Base-by-base conservation (phyloP, 495 filamentous ascomycete species). In the Aspergillus cristatus region DNA sequence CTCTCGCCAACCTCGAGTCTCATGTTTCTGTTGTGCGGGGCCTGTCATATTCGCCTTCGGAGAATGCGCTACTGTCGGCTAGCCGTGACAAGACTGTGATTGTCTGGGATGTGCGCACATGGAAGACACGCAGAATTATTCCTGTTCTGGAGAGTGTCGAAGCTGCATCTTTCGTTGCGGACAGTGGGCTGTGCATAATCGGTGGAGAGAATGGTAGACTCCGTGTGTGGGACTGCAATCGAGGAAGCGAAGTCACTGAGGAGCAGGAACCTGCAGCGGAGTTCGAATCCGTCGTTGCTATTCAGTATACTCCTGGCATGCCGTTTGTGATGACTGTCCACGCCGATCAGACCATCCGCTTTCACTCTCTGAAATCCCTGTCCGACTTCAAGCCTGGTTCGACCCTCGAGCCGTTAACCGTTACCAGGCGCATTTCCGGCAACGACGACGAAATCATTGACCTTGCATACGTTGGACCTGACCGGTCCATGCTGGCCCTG, bases 371-470 rank as follows among this genome's bases (percentile, higher is more conserved):
- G n/a, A 50, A 63, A 15, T 32, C 55, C 20, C 44, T 75, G 34
- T 52, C 57, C 25, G 38, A 49, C 34, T 60, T 53, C 38, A 55
- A 59, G 48, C 46, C 55, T 30, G 59, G 57, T 2, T 49, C 51
- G 12, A 53, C 39, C 2, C 40, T 82, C 36, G 41, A 60, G 32
- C 63, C 74, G 14, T 54, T 83, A 32, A 62, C 69, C 6, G 51
- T 79, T 12, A 53, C 71, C 28, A 77, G 83, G 40, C 75, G 84
- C 13, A 90, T 97, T 45, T 94, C 90, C 14, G 93, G 93, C 15
- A 95, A 91, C 24, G 87, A 97, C 57, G 91, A 97, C 53, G 91
- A 97, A 54, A 88, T 97, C 38, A 93, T 97, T 47, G 93, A 97
- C 47, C 62, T 96, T 15, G 82, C 79, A 16, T 94, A 87, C 51